These are phyloP conservation scores for Termitomyces sp. DNA, from an alignment of 768 basidiomycete genomes.

Conservation along the genomic window DNA sequence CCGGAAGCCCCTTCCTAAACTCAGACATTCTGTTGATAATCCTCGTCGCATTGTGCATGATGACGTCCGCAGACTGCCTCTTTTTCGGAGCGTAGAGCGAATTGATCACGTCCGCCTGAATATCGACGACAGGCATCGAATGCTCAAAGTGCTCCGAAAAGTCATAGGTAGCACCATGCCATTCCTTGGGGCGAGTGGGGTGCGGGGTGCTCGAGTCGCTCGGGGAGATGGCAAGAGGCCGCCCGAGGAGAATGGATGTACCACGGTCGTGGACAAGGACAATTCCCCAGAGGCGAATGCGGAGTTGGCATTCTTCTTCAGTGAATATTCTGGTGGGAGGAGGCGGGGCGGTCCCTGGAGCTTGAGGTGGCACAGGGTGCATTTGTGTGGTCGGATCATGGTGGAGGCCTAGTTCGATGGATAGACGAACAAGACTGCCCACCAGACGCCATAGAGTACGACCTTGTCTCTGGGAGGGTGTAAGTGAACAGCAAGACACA, in stretches of 20 bases:
- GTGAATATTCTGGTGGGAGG: conserved; percentile 44
- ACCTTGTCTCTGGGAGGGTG: conserved; percentile 67
- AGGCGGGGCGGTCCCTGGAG: neutral
- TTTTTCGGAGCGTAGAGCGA: conserved; percentile 76
- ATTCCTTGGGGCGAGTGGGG: conserved; percentile 48
- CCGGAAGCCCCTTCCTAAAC: conserved; percentile 66
- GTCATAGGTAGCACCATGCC: conserved; percentile 31
- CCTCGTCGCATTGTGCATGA: conserved; percentile 74
- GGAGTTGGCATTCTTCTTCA: conserved; percentile 72
- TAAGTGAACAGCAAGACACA: conserved; percentile 3
- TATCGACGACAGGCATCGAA: conserved; percentile 73
- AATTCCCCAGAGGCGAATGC: conserved; percentile 81
- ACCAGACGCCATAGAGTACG: conserved; percentile 86
- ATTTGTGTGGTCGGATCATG: conserved; percentile 75
- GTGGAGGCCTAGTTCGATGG: conserved; percentile 82
- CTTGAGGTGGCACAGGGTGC: conserved; percentile 33
- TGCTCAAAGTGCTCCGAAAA: conserved; percentile 80
- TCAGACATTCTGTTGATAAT: conserved; percentile 77
- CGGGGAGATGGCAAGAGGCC: conserved; percentile 78
- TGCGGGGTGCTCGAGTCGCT: conserved; percentile 81
- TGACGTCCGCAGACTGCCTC: conserved; percentile 61
- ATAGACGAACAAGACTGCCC: conserved; percentile 77
- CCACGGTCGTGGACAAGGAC: conserved; percentile 86
- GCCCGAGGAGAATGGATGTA: conserved; percentile 82
- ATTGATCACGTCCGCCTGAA: conserved; percentile 88